Conservation (phyloP, 192 early-diverging fungal genomes). For the Dispira parvispora region DNA sequence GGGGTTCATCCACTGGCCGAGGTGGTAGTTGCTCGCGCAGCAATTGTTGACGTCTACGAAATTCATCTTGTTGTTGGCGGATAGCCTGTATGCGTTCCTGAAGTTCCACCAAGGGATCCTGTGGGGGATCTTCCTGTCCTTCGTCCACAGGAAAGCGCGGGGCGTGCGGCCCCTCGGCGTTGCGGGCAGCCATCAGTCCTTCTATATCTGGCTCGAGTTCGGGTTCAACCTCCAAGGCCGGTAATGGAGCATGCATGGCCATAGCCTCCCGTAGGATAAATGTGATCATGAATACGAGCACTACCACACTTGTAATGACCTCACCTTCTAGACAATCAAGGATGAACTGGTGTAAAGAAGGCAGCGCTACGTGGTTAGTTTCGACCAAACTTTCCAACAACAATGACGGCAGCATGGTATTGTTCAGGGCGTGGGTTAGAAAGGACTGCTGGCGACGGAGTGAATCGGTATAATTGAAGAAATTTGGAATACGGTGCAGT, state of each 20-base stretch:
- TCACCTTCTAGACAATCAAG: constrained; percentile 74
- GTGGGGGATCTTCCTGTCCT: background rate
- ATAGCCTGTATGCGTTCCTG: no score
- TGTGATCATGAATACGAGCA: constrained; percentile 62
- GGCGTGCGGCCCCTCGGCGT: background rate
- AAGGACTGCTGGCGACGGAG: background rate
- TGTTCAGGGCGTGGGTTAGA: background rate
- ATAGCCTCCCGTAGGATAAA: constrained; percentile 85
- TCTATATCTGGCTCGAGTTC: background rate
- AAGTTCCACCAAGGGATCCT: no score
- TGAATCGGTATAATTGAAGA: constrained; percentile 8
- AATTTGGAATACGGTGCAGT: background rate
- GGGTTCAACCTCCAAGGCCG: background rate
- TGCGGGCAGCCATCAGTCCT: background rate
- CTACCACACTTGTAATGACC: constrained; percentile 51
- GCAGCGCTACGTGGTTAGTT: background rate
- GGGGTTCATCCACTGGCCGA: no score
- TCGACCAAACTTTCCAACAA: background rate
- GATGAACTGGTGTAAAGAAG: constrained; percentile 20
- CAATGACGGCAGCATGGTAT: constrained; percentile 1
- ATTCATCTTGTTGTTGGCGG: no score
- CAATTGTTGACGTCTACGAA: no score
- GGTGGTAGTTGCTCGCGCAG: no score
- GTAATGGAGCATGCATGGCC: constrained; percentile 37
- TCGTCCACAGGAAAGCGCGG: background rate